Conservation (phyloP, 805 yeast genomes). For the Cyberlindnera mississippiensis region DNA sequence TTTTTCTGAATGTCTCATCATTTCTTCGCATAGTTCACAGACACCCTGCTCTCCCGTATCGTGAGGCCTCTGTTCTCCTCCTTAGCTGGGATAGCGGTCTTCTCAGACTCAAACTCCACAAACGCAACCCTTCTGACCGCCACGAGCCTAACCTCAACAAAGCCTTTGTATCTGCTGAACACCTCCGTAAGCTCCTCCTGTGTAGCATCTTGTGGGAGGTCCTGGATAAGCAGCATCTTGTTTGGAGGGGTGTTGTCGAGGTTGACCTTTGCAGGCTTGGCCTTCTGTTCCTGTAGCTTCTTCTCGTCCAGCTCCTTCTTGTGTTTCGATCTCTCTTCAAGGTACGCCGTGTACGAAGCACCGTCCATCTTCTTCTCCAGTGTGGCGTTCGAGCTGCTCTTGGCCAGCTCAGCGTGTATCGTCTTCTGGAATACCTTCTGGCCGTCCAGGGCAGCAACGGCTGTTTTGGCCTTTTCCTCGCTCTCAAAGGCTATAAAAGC, state of each 20-base stretch:
- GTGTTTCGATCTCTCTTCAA: conserved; percentile 16
- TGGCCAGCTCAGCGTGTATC: conserved; percentile 24
- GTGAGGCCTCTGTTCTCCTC: conserved; percentile 22
- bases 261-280: conserved; percentile 16
- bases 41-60: conserved; percentile 13
- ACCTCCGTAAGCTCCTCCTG: conserved; percentile 37
- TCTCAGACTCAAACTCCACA: conserved; percentile 65
- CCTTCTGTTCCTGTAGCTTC: conserved; percentile 13
- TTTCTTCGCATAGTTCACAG: conserved; percentile 21
- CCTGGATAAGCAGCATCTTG: conserved; percentile 62
- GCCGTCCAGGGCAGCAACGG: conserved; percentile 21
- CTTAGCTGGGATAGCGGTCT: conserved; percentile 43
- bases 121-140: conserved; percentile 69
- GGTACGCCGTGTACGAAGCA: conserved; percentile 16
- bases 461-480: conserved; percentile 37
- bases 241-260: conserved; percentile 54
- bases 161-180: conserved; percentile 56
- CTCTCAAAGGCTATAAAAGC: conserved; percentile 64
- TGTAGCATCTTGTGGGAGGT: conserved; percentile 45
- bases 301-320: conserved; percentile 21
- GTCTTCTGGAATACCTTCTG: conserved; percentile 19
- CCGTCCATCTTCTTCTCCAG: conserved; percentile 14
- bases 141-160: conserved; percentile 63
- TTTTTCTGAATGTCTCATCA: too few species aligned
- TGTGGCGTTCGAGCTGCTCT: conserved; percentile 24